Evolutionary conservation across 495 filamentous ascomycete genomes (phyloP), one percentile per base, ranked within the genome.

Genomic region (Penicillium nucicola): DNA sequence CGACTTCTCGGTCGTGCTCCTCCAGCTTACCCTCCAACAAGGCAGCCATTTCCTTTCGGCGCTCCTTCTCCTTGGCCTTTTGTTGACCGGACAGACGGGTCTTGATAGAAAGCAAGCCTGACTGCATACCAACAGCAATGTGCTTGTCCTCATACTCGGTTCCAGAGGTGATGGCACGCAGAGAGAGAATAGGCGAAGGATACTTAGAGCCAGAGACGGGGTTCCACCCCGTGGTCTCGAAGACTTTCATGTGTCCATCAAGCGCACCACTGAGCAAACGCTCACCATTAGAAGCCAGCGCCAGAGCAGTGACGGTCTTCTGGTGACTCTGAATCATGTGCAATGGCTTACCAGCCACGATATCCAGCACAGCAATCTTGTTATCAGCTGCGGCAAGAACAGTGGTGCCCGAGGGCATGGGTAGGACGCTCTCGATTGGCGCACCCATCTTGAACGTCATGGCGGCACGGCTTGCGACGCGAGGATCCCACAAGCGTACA

Each of bases 211-310:
- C 92, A 22, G 88, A 84, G 4, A 96, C 90, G 5, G 97, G 84
- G 62, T 95, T 92, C 95, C 95, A 99, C 22, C 77, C 81, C 0
- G 82, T 81, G 1, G 91, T 93, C 69, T 97, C 92, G 55, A 92
- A 96, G 32, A 97, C 80, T 73, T 99, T 99, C 68, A 99, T 80
- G 64, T 97, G 93, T 12, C 95, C 95, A 67, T 99, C 93, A 28
- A 99, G 75, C 13, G 84, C 87, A 65, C 90, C 95, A 62, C 82
- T 89, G 50, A 99, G 79, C 40, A 99, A 75, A 37, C 95, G 80
- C 41, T 83, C 82, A 14, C 85, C 83, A 56, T 88, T 84, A 23
- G 87, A 89, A 0, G 90, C 93, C n/a, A 84, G 64, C 13, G 77
- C 76, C 30, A 99, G 78, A 4, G 88, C 82, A 0, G 93, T 97